Percentiles rank a stretch among this genome's conserved stretches.
These are phyloP conservation scores for Alternaria sp. DNA, from an alignment of 2,329 filamentous ascomycete genomes.

Conservation along the genomic window DNA sequence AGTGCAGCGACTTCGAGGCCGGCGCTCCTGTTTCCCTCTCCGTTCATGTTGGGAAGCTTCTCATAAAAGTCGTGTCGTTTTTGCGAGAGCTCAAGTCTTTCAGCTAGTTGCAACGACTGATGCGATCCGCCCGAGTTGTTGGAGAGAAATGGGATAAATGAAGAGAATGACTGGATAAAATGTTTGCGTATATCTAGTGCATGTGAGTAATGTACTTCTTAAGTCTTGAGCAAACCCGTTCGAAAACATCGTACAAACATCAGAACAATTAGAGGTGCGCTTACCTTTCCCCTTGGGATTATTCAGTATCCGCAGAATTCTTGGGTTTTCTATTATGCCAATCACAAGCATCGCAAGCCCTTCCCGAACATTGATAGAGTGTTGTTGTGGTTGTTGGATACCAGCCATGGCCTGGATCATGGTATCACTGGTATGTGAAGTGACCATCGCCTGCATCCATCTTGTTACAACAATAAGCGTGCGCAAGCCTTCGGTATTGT, in stretches of 20 bases:
- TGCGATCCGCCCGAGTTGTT: slow-evolving; percentile 60
- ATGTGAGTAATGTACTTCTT: slow-evolving; percentile 3
- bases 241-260: not conserved
- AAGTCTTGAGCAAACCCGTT: not conserved
- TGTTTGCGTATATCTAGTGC: slow-evolving; percentile 39
- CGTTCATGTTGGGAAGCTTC: slow-evolving; percentile 52
- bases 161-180: slow-evolving; percentile 41
- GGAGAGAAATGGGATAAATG: slow-evolving; percentile 53
- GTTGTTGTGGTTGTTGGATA: slow-evolving; percentile 55
- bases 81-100: slow-evolving; percentile 47
- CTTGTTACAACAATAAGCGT: slow-evolving; percentile 38
- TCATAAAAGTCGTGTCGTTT: slow-evolving; percentile 53
- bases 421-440: slow-evolving; percentile 47
- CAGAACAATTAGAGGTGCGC: slow-evolving; percentile 9
- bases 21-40: slow-evolving; percentile 48
- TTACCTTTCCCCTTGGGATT: slow-evolving; percentile 62
- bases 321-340: slow-evolving; percentile 65
- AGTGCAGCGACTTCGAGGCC: slow-evolving; percentile 51
- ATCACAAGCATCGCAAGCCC: slow-evolving; percentile 70
- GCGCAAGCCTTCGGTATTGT: slow-evolving; percentile 37
- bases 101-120: slow-evolving; percentile 58
- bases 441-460: slow-evolving; percentile 51
- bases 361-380: slow-evolving; percentile 67
- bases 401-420: slow-evolving; percentile 50
- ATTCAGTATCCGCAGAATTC: slow-evolving; percentile 61